These are phyloP conservation scores for Leersia perrieri DNA, from an alignment of 176 grass and related monocot genomes.

Conservation along the genomic window DNA sequence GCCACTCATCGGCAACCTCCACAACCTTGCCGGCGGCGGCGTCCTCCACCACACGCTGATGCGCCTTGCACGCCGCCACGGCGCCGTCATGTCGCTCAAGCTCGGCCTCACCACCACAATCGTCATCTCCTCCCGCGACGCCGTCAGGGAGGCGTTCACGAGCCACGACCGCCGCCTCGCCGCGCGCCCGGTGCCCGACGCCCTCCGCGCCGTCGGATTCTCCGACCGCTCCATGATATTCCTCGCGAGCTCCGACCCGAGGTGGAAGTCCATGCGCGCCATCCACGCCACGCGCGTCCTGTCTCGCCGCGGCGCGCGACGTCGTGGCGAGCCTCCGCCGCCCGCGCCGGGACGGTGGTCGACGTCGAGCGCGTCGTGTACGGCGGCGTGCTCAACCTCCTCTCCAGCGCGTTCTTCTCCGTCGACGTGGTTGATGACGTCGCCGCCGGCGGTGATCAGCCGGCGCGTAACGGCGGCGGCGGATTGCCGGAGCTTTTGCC, in stretches of 20 bases:
- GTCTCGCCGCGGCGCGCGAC: constrained; percentile 19
- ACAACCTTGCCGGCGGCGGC: constrained; percentile 19
- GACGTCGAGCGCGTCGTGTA: constrained; percentile 19
- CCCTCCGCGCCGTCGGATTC: neutral
- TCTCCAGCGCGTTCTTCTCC: constrained; percentile 28
- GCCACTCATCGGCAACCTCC: constrained; percentile 38
- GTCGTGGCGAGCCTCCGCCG: neutral
- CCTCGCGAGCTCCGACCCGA: constrained; percentile 21
- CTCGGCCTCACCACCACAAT: constrained; percentile 32
- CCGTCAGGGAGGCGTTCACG: constrained; percentile 32
- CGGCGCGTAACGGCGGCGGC: too few species aligned
- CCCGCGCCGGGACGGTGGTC: neutral
- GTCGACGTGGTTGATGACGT: constrained; percentile 23
- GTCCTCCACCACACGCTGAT: constrained; percentile 40
- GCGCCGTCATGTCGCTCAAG: constrained; percentile 42
- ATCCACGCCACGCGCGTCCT: constrained; percentile 29
- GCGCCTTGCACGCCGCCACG: constrained; percentile 14
- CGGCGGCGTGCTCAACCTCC: constrained; percentile 30
- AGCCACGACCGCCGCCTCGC: constrained; percentile 31
- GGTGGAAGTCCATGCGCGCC: constrained; percentile 34
- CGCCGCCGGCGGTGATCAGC: neutral
- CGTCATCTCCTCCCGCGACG: constrained; percentile 39
- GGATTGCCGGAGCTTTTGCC: too few species aligned
- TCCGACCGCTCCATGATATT: constrained; percentile 13
- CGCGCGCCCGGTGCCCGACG: constrained; percentile 30